phyloP scores from a whole-genome alignment of 192 early-diverging fungal genomes.

The Rhizophagus prolifer region DNA sequence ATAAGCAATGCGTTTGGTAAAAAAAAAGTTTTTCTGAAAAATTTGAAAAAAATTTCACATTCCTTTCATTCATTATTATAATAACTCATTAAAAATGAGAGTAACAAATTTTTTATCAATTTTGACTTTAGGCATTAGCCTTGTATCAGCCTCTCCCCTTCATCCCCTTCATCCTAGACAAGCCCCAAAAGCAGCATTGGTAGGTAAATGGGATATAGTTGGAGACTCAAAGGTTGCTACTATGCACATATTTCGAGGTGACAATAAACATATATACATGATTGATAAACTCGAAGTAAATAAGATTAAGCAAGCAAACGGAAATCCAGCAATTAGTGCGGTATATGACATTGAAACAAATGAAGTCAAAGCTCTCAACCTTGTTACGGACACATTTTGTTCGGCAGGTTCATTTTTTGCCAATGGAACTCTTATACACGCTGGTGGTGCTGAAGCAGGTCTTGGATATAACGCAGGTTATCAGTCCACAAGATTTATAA shows the following conservation, averaged over 20 bases:
- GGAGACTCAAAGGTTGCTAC: conserved; percentile 28
- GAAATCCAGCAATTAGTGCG: conserved; percentile 40
- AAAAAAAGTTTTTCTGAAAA: no score
- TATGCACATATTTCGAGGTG: conserved; percentile 44
- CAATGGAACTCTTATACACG: conserved; percentile 52
- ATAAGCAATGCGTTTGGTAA: no score
- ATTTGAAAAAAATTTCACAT: no score
- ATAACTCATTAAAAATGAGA: no score
- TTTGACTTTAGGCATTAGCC: no score
- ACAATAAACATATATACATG: conserved; percentile 49
- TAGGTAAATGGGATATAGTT: neutral
- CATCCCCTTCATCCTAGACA: no score
- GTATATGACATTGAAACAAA: conserved; percentile 51
- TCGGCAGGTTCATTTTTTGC: conserved; percentile 51
- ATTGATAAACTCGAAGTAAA: conserved; percentile 54
- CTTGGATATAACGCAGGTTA: conserved; percentile 33
- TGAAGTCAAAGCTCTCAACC: conserved; percentile 36
- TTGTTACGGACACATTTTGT: conserved; percentile 52
- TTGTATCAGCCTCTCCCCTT: no score
- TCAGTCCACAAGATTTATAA: conserved; percentile 45
- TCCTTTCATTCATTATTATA: no score
- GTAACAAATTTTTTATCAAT: no score
- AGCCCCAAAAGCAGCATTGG: no score
- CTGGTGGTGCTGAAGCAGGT: conserved; percentile 43
- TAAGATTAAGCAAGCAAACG: conserved; percentile 40